Evolutionary conservation across 768 basidiomycete genomes (phyloP).

Genomic region (Hirschioporus abietinus): DNA sequence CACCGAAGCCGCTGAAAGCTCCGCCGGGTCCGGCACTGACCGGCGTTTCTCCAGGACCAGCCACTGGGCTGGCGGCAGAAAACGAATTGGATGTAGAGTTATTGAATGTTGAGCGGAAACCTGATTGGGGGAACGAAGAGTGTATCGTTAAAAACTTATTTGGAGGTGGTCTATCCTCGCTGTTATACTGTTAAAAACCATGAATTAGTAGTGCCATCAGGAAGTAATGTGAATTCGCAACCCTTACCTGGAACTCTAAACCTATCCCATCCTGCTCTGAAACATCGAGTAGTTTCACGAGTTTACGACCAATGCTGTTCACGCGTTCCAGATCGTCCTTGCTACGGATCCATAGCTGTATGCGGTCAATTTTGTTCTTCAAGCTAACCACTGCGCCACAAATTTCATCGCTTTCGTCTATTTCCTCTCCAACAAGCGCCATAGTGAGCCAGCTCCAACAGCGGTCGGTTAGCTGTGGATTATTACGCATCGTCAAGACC

Average conservation of each 20-base stretch:
- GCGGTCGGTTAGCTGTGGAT: constrained; percentile 70
- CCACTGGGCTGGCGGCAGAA: background rate
- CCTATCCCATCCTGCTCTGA: constrained; percentile 82
- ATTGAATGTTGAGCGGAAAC: constrained; percentile 65
- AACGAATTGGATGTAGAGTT: background rate
- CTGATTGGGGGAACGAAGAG: constrained; percentile 51
- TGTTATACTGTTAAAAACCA: constrained; percentile 58
- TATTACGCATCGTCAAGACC: constrained; percentile 90
- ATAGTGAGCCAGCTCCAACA: constrained; percentile 90
- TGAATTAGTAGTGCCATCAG: constrained; percentile 1
- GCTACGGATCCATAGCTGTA: constrained; percentile 85
- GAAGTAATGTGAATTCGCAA: constrained; percentile 1
- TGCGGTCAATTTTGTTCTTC: constrained; percentile 80
- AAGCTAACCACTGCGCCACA: constrained; percentile 86
- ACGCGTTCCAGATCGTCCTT: constrained; percentile 84
- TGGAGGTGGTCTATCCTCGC: constrained; percentile 75
- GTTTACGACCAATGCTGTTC: constrained; percentile 78
- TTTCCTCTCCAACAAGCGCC: constrained; percentile 81
- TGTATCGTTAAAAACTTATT: constrained; percentile 84
- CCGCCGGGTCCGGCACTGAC: constrained; percentile 28
- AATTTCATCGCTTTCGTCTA: constrained; percentile 65
- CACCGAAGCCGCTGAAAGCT: constrained; percentile 45
- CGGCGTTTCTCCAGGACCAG: constrained; percentile 15
- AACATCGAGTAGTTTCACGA: constrained; percentile 78
- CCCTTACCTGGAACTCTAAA: constrained; percentile 81